Evolutionary conservation across 768 basidiomycete species (phyloP).

Genomic region (Suillus sp.): DNA sequence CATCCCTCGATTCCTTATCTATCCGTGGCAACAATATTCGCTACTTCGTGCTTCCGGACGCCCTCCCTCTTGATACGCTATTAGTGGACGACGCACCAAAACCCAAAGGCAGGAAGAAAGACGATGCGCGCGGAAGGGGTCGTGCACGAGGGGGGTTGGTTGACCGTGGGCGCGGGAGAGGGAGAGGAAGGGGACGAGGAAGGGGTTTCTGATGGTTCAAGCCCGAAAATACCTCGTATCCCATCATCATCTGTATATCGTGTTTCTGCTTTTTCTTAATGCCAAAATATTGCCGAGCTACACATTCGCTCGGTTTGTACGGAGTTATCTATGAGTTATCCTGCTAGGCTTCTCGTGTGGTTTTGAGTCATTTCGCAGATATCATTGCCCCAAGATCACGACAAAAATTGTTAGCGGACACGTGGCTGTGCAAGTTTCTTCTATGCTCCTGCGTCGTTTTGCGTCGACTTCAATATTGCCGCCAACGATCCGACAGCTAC

Average conservation of each 20-base stretch:
- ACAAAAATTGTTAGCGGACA: background rate
- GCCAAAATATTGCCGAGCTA: slow-evolving; percentile 27
- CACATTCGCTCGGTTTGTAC: slow-evolving; percentile 26
- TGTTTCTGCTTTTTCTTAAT: slow-evolving; percentile 20
- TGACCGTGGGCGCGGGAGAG: slow-evolving; percentile 56
- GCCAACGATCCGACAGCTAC: slow-evolving; percentile 40
- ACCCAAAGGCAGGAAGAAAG: slow-evolving; percentile 92
- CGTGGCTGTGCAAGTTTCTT: slow-evolving; percentile 28
- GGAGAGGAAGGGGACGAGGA: slow-evolving; percentile 55
- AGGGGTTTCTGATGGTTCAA: slow-evolving; percentile 37
- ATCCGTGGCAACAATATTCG: slow-evolving; percentile 97
- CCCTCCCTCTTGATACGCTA: slow-evolving; percentile 92
- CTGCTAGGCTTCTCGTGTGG: background rate
- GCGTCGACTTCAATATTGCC: slow-evolving; percentile 34
- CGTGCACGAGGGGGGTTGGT: slow-evolving; percentile 52
- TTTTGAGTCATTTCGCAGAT: background rate
- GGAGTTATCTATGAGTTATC: background rate
- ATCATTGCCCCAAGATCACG: background rate
- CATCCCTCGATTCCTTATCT: slow-evolving; percentile 84
- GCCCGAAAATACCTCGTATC: slow-evolving; percentile 11
- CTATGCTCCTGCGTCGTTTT: slow-evolving; percentile 33
- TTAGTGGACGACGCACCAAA: slow-evolving; percentile 98
- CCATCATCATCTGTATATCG: slow-evolving; percentile 13
- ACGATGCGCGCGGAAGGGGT: slow-evolving; percentile 66
- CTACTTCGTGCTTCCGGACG: slow-evolving; percentile 97